Base-by-base conservation (phyloP, 257 asterid genomes). In the Petunia secreta region DNA sequence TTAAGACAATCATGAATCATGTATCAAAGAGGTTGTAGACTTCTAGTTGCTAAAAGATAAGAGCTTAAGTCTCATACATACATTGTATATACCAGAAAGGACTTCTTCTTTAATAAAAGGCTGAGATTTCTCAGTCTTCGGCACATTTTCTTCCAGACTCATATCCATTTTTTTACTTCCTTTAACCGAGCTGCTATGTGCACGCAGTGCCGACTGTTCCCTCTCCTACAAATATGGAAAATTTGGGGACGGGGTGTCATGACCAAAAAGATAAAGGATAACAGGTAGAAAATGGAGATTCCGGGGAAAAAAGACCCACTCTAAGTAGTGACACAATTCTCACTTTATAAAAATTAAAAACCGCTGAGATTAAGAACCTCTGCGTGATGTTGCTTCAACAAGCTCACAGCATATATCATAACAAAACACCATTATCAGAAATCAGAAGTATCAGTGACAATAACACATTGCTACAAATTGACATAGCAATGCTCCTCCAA, bases 101-200 rank as follows among this genome's bases (percentile, higher is more conserved):
- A 94, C 94, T 81, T 94, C 99, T 80, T 91, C 98, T 85, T 88
- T 92, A 86, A 96, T 88, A 85, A 96, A 94, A 14, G 98, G 93
- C 83, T 88, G 97, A 80, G 82, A 90, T 77, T 79, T 90, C 71
- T 62, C 88, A 60, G 85, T 78, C 86, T 82, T 84, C 37, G 83
- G 86, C 77, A 80, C 79, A 62, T 82, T 86, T 83, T 87, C 95
- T 76, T 86, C 89, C 62, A 86, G 84, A 84, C 84, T 76, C 83
- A 81, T 87, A 83, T 85, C 83, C 83, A 81, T 84, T 43, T 75
- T 84, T 75, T 81, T 88, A 68, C 82, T 79, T 69, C 88, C 87
- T 86, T 84, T 91, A 78, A 84, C 63, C 62, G 94, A 86, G 83
- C 92, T 88, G 81, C 91, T 92, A 79, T 86, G 94, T 69, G 94